These are phyloP conservation scores for Neckera pumila DNA, from an alignment of 225 moss, liverwort and hornwort genomes.

Conservation along the genomic window DNA sequence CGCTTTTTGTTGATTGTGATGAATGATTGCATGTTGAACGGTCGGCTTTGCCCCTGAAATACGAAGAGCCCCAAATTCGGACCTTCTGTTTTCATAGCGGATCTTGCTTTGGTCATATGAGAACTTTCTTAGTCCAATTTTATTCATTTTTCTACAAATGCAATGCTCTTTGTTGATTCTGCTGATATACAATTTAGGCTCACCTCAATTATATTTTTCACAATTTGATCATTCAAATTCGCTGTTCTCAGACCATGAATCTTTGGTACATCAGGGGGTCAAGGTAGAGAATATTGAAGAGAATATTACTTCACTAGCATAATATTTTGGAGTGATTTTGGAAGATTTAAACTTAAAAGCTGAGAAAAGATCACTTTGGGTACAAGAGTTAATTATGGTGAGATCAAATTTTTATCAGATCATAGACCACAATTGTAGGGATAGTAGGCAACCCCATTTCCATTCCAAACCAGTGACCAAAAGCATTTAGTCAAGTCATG, in stretches of 20 bases:
- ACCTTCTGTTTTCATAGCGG: not conserved
- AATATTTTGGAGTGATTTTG: not conserved
- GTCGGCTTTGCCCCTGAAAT: not conserved
- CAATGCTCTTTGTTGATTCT: not conserved
- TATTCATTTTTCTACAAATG: not conserved
- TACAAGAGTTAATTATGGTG: no score
- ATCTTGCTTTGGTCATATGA: not conserved
- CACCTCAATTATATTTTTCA: not conserved
- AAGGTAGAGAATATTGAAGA: not conserved
- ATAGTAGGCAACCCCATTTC: not conserved
- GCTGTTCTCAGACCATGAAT: not conserved
- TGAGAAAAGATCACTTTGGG: not conserved
- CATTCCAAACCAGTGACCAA: not conserved
- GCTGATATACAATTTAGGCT: not conserved
- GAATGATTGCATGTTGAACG: not conserved
- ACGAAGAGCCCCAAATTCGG: no score
- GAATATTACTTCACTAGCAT: not conserved
- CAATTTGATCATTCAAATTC: not conserved
- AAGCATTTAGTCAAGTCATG: not conserved
- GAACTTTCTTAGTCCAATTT: no score
- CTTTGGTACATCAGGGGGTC: not conserved
- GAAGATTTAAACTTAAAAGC: not conserved
- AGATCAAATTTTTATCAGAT: not conserved
- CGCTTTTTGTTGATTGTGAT: not conserved
- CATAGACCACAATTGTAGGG: not conserved